These are phyloP conservation scores for Fraxinus quadrangulata DNA, from an alignment of 257 asterid species.

Conservation along the genomic window DNA sequence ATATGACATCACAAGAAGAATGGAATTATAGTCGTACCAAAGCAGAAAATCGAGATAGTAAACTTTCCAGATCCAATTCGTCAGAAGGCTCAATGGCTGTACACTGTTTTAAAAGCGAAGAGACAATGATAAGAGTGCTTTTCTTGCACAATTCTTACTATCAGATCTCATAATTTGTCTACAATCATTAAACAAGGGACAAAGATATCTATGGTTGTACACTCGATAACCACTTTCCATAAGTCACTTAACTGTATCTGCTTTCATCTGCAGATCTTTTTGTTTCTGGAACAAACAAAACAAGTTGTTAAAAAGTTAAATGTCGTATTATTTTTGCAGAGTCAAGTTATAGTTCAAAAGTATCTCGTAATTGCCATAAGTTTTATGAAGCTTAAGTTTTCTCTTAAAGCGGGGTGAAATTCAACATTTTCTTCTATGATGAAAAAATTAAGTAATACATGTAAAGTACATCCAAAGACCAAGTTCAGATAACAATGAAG, in stretches of 20 bases:
- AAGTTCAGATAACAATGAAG: neutral
- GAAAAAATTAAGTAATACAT: neutral
- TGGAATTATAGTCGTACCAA: conserved; percentile 48
- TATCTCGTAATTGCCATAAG: neutral
- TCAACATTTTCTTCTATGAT: neutral
- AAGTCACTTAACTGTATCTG: conserved; percentile 70
- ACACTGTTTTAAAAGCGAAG: conserved; percentile 49
- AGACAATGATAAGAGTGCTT: conserved; percentile 1
- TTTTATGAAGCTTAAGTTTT: neutral
- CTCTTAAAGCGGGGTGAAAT: neutral
- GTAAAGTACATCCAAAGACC: conserved; percentile 10
- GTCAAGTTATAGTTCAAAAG: neutral
- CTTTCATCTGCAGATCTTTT: conserved; percentile 77
- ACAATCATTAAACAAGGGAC: neutral
- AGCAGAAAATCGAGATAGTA: conserved; percentile 64
- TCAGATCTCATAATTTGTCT: conserved; percentile 10
- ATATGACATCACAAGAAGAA: conserved; percentile 22
- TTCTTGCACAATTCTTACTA: neutral
- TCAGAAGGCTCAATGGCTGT: conserved; percentile 46
- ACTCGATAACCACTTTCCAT: conserved; percentile 74
- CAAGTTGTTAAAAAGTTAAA: conserved; percentile 25
- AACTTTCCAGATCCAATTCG: conserved; percentile 41
- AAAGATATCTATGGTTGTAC: neutral
- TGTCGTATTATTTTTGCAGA: conserved; percentile 10
- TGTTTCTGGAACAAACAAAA: conserved; percentile 48